Evolutionary conservation across 768 basidiomycete genomes (phyloP), one percentile per base, ranked within the genome.

Genomic region (Astraeus odoratus): DNA sequence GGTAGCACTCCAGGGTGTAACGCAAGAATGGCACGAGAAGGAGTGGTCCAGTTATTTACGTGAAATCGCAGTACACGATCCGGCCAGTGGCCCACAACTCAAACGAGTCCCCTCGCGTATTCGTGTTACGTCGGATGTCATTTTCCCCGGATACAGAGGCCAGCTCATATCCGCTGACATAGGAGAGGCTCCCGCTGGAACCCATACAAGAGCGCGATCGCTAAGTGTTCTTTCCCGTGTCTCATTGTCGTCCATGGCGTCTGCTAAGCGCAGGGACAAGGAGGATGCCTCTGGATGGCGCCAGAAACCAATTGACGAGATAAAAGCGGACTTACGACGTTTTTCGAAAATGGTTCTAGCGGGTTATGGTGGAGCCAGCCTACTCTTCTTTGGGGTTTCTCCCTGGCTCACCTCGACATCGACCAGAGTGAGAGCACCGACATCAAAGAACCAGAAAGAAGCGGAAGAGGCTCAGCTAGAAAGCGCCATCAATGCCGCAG

Each of bases 121-220:
- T 16, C 79, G 81, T 42, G 81, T 89, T 50, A 86, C 81, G 0
- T 80, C 81, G 1, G 84, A 86, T 56, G 69, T 82, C 37, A 77
- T 84, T 39, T 77, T 84, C 48, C 79, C 85, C 8, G 79, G 76
- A 25, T 70, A 69, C 48, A 57, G 78, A 53, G 85, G 83, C 6
- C 86, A 89, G 55, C 77, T 91, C 39, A 80, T 89, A 48, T 78
- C 80, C 18, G 88, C 86, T 5, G 85, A 88, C 52, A 87, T 90
- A 31, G 86, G 85, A n/a, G 78, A 81, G 53, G 74, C 72, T 18
- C 66, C 70, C 19, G 31, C 59, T 1, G 48, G 10, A 47, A 39
- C 51, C 47, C 62, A 64, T 44, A 54, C 62, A 30, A 64, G 60
- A 48, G 63, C 51, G 41, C 65, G 55, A 50, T 61, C 59, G 40